phyloP scores from a whole-genome alignment of 352 stramenopile species.

The Pythium scleroteichum region DNA sequence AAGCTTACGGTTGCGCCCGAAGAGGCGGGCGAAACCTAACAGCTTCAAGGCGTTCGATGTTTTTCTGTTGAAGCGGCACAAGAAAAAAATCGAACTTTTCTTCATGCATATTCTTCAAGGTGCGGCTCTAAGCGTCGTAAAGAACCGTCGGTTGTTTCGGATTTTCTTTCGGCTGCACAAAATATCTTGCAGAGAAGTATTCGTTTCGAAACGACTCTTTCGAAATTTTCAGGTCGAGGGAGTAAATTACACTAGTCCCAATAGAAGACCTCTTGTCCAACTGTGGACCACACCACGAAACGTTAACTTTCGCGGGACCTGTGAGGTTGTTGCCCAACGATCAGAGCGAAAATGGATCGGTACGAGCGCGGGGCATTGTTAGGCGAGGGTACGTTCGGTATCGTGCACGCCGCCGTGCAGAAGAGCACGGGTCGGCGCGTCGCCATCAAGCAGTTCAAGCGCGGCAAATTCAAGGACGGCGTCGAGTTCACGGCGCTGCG shows the following conservation, averaged over 20 bases:
- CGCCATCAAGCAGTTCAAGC: slow-evolving; percentile 90
- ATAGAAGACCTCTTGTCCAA: no score
- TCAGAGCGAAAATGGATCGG: slow-evolving; percentile 58
- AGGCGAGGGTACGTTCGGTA: slow-evolving; percentile 88
- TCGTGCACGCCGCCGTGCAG: slow-evolving; percentile 80
- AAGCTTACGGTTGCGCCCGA: not conserved
- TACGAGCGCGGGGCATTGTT: slow-evolving; percentile 76
- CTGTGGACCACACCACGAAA: slow-evolving; percentile 16
- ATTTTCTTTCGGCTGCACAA: no score
- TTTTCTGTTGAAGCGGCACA: not conserved
- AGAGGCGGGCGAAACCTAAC: not conserved
- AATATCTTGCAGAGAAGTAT: not conserved
- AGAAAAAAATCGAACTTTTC: slow-evolving; percentile 7
- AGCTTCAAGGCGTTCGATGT: not conserved
- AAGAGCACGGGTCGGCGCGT: slow-evolving; percentile 69
- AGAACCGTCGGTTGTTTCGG: no score
- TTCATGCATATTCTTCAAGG: not conserved
- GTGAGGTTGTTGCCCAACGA: no score
- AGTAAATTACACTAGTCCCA: no score
- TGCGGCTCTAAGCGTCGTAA: no score
- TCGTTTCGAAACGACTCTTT: not conserved
- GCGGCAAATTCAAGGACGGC: slow-evolving; percentile 87
- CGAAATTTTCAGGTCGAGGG: no score
- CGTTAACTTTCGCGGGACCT: slow-evolving; percentile 8
- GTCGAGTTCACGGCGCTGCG: slow-evolving; percentile 88